Evolutionary conservation across 2,329 filamentous ascomycete species (phyloP), one percentile per base, ranked within the genome.

Genomic region (Trichoderma brevicompactum): DNA sequence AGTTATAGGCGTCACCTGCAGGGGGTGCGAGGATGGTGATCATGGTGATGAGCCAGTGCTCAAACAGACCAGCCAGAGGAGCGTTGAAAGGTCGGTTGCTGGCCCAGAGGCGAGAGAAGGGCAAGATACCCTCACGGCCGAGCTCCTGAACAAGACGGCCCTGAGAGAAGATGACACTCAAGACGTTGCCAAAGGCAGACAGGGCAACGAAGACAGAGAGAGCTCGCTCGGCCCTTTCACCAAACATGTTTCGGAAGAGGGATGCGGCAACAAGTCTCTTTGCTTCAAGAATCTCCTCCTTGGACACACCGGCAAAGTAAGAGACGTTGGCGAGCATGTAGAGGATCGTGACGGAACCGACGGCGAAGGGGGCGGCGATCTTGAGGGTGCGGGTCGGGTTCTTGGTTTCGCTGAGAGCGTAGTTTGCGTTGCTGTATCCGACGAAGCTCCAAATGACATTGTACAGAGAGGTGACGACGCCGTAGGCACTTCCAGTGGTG

Each of bases 391-490:
- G 81, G 5, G 87, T 83, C 0, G 88, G 88, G 74, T 89, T 85
- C 73, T 83, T 86, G 53, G 87, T 89, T 78, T 91, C 89, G 72
- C 82, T 85, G 38, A 88, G 79, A 52, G 82, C 86, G 71, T 90
- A 89, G 77, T 89, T 89, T 73, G 87, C 87, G 74, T 89, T 90
- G 77, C 81, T 85, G 79, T 88, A 89, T 28, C 88, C 88, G 69
- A 89, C 84, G 71, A 87, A 91, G 67, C 84, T 87, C 84, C 88
- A 91, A 71, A 91, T 88, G 68, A 91, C 87, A 70, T 90, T 91
- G 80, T 89, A 90, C 0, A 91, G 77, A 0, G 89, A 87, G 1
- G 86, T 90, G n/a, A 89, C 87, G 40, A 89, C 81, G 54, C 86
- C 87, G 68, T 91, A 91, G 1, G 86, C 83, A 69, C 83, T 88